These are phyloP conservation scores for Botryosphaeria agaves DNA, from an alignment of 2,329 filamentous ascomycete genomes.

Conservation along the genomic window DNA sequence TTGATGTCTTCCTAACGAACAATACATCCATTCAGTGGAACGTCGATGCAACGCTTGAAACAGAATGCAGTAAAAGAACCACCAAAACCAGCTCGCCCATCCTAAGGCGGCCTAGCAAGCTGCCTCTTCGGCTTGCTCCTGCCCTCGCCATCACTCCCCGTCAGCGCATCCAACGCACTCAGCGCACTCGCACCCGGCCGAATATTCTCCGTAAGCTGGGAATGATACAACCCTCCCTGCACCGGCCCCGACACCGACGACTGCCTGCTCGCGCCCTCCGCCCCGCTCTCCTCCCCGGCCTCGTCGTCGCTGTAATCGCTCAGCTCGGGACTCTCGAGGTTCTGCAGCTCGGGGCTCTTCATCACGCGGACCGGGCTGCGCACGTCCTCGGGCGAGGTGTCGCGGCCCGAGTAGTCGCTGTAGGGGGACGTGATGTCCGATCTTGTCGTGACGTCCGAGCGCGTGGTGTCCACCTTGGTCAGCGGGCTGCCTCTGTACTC, in stretches of 20 bases:
- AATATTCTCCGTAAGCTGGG: too few species aligned
- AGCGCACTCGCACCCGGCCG: too few species aligned
- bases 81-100: too few species aligned
- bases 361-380: conserved; percentile 9
- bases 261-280: conserved; percentile 6
- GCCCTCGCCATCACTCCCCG: too few species aligned
- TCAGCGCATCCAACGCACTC: too few species aligned
- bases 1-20: too few species aligned
- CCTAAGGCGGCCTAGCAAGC: too few species aligned
- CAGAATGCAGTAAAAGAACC: too few species aligned
- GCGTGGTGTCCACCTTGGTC: neutral
- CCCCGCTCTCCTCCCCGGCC: conserved; percentile 9
- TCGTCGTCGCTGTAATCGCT: conserved; percentile 8
- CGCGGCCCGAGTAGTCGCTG: neutral
- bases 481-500: neutral
- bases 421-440: neutral
- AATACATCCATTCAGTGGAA: too few species aligned
- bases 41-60: too few species aligned
- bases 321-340: conserved; percentile 10
- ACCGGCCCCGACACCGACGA: conserved; percentile 16
- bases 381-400: conserved; percentile 4
- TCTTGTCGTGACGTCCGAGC: neutral
- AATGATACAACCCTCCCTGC: too few species aligned
- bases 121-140: too few species aligned
- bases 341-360: conserved; percentile 14